phyloP scores from a whole-genome alignment of 805 yeast genomes.

The Candida nitratophila region DNA sequence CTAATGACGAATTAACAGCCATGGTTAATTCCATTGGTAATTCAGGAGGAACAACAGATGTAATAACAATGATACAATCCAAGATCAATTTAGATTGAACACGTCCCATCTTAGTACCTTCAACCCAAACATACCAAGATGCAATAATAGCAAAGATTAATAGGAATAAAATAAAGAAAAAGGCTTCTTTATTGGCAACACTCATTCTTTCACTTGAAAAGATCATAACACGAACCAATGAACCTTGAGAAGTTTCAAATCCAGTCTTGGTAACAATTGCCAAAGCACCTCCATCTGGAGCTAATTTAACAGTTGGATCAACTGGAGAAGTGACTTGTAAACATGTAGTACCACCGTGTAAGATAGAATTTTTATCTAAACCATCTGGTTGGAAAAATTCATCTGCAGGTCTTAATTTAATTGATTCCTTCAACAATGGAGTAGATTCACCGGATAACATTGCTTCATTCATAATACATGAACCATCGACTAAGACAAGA shows the following conservation, averaged over 20 bases:
- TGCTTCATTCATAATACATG: slow-evolving; percentile 96
- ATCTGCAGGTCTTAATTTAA: slow-evolving; percentile 68
- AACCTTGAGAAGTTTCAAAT: slow-evolving; percentile 98
- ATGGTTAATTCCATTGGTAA: slow-evolving; percentile 97
- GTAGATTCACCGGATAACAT: slow-evolving; percentile 99
- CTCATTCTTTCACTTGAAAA: slow-evolving; percentile 94
- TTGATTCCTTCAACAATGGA: slow-evolving; percentile 88
- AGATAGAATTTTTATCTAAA: slow-evolving; percentile 76
- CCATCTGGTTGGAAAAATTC: slow-evolving; percentile 72
- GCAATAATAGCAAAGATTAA: slow-evolving; percentile 91
- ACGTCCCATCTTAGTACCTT: slow-evolving; percentile 94
- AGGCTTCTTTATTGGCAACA: slow-evolving; percentile 91
- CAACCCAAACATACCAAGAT: slow-evolving; percentile 96
- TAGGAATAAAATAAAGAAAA: slow-evolving; percentile 84
- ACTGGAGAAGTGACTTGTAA: slow-evolving; percentile 80
- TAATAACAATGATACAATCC: slow-evolving; percentile 92
- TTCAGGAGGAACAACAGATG: slow-evolving; percentile 98
- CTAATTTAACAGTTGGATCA: slow-evolving; percentile 40
- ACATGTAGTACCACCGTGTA: slow-evolving; percentile 96
- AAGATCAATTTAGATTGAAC: slow-evolving; percentile 86
- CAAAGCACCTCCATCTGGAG: slow-evolving; percentile 90
- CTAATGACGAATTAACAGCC: slow-evolving; percentile 92
- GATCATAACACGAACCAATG: slow-evolving; percentile 95
- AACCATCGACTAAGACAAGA: slow-evolving; percentile 74
- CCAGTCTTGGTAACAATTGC: slow-evolving; percentile 92